phyloP scores from a whole-genome alignment of 2,329 filamentous ascomycete genomes.

The Scedosporium boydii region DNA sequence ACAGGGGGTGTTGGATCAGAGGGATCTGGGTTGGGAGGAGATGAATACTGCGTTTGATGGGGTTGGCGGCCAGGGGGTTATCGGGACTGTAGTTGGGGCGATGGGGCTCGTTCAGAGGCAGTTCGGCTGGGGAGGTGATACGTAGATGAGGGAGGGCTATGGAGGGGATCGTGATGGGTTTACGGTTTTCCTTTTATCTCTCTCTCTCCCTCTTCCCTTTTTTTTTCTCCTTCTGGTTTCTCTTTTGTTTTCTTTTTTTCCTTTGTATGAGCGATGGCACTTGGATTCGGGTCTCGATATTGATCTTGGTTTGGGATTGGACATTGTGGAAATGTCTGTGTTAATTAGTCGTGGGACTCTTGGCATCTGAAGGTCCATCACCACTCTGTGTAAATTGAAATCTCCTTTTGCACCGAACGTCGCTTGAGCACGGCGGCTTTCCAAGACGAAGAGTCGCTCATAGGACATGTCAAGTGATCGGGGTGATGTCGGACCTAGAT shows the following conservation, averaged over 20 bases:
- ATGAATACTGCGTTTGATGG: slow-evolving; percentile 8
- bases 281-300: background rate
- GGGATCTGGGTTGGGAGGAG: slow-evolving; percentile 19
- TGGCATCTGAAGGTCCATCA: background rate
- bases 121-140: slow-evolving; percentile 38
- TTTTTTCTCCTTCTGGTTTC: background rate
- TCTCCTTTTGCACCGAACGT: background rate
- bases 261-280: background rate
- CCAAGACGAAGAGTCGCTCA: too few species aligned
- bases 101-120: slow-evolving; percentile 44
- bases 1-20: slow-evolving; percentile 45
- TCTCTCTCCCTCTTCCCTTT: background rate
- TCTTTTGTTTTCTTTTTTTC: background rate
- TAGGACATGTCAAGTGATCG: too few species aligned
- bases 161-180: background rate
- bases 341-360: background rate
- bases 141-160: background rate
- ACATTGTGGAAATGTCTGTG: background rate
- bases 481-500: too few species aligned
- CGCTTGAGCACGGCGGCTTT: background rate
- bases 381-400: background rate
- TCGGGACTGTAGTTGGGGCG: slow-evolving; percentile 38
- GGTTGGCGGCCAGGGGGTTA: slow-evolving; percentile 28
- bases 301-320: background rate
- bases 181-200: background rate